Evolutionary conservation across 164 flowering plant species (phyloP).

Genomic region (Kingdonia uniflora): DNA sequence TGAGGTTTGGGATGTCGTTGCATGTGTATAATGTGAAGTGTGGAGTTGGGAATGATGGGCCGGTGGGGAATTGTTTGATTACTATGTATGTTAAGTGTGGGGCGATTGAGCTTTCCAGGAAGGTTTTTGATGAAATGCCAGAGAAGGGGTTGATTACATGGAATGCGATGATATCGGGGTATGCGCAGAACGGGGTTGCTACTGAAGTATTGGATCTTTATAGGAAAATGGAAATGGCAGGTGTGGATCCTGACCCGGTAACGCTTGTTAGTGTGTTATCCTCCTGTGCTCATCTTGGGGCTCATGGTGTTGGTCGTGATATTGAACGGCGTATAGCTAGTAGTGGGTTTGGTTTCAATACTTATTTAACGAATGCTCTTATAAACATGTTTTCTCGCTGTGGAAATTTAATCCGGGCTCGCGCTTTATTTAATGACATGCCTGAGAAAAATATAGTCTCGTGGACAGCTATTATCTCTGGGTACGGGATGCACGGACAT

Average conservation of each 20-base stretch:
- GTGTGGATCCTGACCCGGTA: slow-evolving; percentile 54
- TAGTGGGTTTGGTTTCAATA: slow-evolving; percentile 35
- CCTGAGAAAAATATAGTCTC: slow-evolving; percentile 48
- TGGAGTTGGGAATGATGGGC: slow-evolving; percentile 34
- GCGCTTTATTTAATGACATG: slow-evolving; percentile 47
- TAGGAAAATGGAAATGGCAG: slow-evolving; percentile 33
- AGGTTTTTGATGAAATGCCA: slow-evolving; percentile 51
- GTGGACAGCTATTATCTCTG: slow-evolving; percentile 78
- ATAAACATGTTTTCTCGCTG: slow-evolving; percentile 77
- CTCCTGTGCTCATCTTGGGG: slow-evolving; percentile 78
- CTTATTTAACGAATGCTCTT: slow-evolving; percentile 49
- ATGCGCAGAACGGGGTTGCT: slow-evolving; percentile 72
- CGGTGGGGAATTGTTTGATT: slow-evolving; percentile 62
- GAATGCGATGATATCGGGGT: slow-evolving; percentile 91
- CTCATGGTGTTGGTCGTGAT: slow-evolving; percentile 39
- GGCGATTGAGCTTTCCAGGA: slow-evolving; percentile 32
- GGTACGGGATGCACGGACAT: slow-evolving; percentile 88
- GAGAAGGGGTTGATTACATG: slow-evolving; percentile 62
- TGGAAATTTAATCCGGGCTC: slow-evolving; percentile 60
- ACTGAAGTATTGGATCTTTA: slow-evolving; percentile 54
- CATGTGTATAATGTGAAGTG: slow-evolving; percentile 48
- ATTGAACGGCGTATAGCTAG: slow-evolving; percentile 18
- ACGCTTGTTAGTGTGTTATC: slow-evolving; percentile 68
- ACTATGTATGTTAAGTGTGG: slow-evolving; percentile 75
- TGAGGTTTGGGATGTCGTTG: slow-evolving; percentile 44